Evolutionary conservation across 1,139 yeast species (phyloP).

Genomic region (Candida sojae): DNA sequence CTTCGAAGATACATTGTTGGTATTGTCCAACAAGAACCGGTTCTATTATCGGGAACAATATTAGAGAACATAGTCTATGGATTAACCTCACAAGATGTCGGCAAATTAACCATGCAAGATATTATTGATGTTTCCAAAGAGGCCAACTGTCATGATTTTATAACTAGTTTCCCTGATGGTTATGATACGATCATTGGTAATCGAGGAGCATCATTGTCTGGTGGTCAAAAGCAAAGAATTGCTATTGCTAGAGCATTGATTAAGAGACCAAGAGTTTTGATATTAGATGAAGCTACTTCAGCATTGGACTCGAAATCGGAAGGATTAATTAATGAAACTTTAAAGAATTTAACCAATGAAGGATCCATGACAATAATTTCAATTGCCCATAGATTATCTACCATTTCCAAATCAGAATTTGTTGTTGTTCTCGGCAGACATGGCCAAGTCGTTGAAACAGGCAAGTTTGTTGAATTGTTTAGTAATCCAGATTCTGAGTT

Average conservation of each 20-base stretch:
- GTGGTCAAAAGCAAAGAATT: slow-evolving; percentile 90
- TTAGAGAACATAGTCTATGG: slow-evolving; percentile 82
- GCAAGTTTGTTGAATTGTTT: slow-evolving; percentile 44
- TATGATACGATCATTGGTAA: slow-evolving; percentile 56
- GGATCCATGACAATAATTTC: slow-evolving; percentile 84
- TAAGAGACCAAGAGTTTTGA: slow-evolving; percentile 60
- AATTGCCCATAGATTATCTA: slow-evolving; percentile 87
- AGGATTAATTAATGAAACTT: slow-evolving; percentile 60
- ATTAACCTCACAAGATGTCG: slow-evolving; percentile 54
- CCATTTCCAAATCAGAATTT: slow-evolving; percentile 57
- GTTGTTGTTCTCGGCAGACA: slow-evolving; percentile 58
- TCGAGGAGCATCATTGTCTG: slow-evolving; percentile 63
- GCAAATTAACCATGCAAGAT: slow-evolving; percentile 40
- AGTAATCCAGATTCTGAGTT: slow-evolving; percentile 46
- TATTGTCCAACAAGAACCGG: slow-evolving; percentile 88
- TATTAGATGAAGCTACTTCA: slow-evolving; percentile 79
- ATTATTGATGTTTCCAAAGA: slow-evolving; percentile 44
- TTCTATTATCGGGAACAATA: slow-evolving; percentile 75
- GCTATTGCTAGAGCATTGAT: slow-evolving; percentile 84
- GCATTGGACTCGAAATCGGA: slow-evolving; percentile 79
- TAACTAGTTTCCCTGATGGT: slow-evolving; percentile 50
- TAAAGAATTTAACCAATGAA: slow-evolving; percentile 50
- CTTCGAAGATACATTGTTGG: slow-evolving; percentile 72
- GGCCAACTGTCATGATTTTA: slow-evolving; percentile 60
- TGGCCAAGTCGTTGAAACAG: slow-evolving; percentile 45